Base-by-base conservation (phyloP, 192 early-diverging fungal species). In the Gryganskiella cystojenkinii region DNA sequence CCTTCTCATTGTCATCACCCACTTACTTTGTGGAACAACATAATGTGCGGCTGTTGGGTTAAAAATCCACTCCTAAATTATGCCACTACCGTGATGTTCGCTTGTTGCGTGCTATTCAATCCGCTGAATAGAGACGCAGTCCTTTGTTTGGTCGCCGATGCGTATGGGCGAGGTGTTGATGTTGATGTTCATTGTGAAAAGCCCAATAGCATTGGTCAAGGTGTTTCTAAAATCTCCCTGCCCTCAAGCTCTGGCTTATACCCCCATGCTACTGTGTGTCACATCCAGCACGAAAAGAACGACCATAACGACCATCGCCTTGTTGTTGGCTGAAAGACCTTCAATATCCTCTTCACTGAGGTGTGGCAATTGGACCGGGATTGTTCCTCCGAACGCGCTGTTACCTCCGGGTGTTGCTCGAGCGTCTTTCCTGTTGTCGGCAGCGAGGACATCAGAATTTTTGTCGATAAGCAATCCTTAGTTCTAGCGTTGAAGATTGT, bases 11-110 rank as follows among this genome's bases (percentile, higher is more conserved):
- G n/a, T n/a, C n/a, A n/a, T n/a, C n/a, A n/a, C n/a, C n/a, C n/a
- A n/a, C n/a, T n/a, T n/a, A n/a, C n/a, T n/a, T n/a, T n/a, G n/a
- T 61, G 60, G 60, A 46, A 61, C 60, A 24, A 50, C 60, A 61
- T 61, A 30, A 46, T 61, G 28, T 61, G 45, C 50, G 45, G 60
- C 10, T 61, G 60, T 61, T 61, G 60, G 45, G 14, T 61, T 46
- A 17, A 61, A 49, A 61, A 46, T 9, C 60, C 60, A 30, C 30
- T 49, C 10, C 30, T 61, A 28, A 61, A 61, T 61, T 49, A 49
- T 24, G 60, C 60, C 31, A 59, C 57, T 13, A 42, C 57, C 27
- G 57, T 59, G 13, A 28, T 59, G 57, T 59, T 59, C n/a, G n/a
- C 40, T 44, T 35, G 57, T 25, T 59, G 57, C 22, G 15, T 59